Base-by-base conservation (phyloP, 2,329 filamentous ascomycete genomes). In the Ambrosiella cleistominuta region DNA sequence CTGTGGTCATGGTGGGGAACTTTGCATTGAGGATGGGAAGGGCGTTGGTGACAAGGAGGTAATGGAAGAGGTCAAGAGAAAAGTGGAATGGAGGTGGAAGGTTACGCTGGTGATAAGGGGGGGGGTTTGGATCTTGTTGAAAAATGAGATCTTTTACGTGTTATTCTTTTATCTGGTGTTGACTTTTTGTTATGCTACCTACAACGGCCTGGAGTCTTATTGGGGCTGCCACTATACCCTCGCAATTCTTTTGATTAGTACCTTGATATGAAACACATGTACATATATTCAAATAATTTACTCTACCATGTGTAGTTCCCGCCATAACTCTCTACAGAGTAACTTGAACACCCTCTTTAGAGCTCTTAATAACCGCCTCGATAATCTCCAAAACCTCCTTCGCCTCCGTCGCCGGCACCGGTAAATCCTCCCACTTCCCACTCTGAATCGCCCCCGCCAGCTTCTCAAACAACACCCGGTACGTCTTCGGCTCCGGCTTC, bases 401-500 rank as follows among this genome's bases (percentile, higher is more conserved):
- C 1, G 76, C 76, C 65, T 80, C 71, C n/a, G 66, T 66, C 0
- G 75, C 73, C 58, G 75, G 72, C 13, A 80, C 77, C 0, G 77
- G 78, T 0, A 79, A 67, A 50, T 76, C 71, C 42, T 74, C 72
- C 60, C 75, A 74, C 60, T 70, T 71, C 1, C 76, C 76, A 12
- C 66, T 71, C 58, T 66, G 69, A 5, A 80, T 63, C 0, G 77
- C 73, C 63, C 70, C 70, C 12, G 70, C 77, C 53, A 79, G 72
- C 2, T 71, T 68, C 58, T 74, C 67, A 68, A 90, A 91, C 62
- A 86, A 84, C 64, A 78, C 76, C 19, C 73, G 72, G 68, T 88
- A 93, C 2, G 85, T 89, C 60, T 75, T 69, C 0, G 83, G 81
- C 66, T 81, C 72, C 2, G 82, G 83, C 1, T 79, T 78, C 47